A percentile compares a stretch with the other conserved stretches of the same genome.
Evolutionary conservation across 1,139 yeast species (phyloP).

Genomic region (Trichomonascaceae sp.): DNA sequence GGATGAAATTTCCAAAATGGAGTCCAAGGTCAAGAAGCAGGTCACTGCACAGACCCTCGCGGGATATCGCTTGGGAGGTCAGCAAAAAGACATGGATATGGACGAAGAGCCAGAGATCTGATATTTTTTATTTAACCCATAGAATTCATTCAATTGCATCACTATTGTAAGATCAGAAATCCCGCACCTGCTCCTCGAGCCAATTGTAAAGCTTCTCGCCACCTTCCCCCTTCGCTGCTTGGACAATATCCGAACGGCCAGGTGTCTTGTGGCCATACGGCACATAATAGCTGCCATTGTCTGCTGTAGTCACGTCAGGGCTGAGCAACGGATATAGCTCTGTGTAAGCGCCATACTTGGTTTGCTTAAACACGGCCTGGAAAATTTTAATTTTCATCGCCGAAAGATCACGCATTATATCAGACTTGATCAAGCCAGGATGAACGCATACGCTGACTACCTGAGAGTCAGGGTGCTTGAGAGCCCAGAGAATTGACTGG

Average conservation of each 20-base stretch:
- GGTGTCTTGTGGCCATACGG: conserved; percentile 17
- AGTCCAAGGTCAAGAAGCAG: conserved; percentile 70
- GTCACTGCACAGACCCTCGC: conserved; percentile 64
- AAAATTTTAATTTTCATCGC: conserved; percentile 1
- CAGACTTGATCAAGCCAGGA: conserved; percentile 36
- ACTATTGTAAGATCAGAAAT: too few species aligned
- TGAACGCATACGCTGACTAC: conserved; percentile 30
- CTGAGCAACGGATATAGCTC: conserved; percentile 31
- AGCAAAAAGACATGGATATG: conserved; percentile 59
- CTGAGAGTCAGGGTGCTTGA: conserved; percentile 23
- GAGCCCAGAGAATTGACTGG: conserved; percentile 35
- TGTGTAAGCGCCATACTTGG: conserved; percentile 28
- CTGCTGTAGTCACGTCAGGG: conserved; percentile 24
- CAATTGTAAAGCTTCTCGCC: conserved; percentile 24
- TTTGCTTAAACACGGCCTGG: not conserved
- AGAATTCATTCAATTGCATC: too few species aligned
- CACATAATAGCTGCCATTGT: conserved; percentile 25
- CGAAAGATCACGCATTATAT: conserved; percentile 26
- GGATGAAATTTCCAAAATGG: conserved; percentile 82
- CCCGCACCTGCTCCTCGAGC: conserved; percentile 20
- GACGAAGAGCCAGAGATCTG: too few species aligned
- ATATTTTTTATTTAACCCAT: too few species aligned
- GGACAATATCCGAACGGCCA: conserved; percentile 14
- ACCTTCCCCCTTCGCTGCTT: conserved; percentile 20
- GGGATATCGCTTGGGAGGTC: conserved; percentile 53